Evolutionary conservation across 805 yeast genomes (phyloP).

Genomic region (Kuraishia ogatae): DNA sequence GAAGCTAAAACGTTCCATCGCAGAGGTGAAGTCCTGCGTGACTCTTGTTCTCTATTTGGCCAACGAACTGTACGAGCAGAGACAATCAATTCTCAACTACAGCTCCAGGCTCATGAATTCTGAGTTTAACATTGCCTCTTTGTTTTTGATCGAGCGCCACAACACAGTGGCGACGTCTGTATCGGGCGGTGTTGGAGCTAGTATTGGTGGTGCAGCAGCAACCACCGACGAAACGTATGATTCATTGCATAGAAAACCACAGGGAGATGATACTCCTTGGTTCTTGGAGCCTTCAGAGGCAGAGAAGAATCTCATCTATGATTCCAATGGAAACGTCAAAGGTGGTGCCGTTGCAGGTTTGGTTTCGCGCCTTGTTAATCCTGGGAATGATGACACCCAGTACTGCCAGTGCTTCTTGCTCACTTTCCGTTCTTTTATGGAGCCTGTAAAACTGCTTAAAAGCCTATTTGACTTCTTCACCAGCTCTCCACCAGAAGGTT

Average conservation of each 20-base stretch:
- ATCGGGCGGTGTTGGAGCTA: constrained; percentile 15
- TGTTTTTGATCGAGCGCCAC: constrained; percentile 38
- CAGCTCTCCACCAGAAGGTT: constrained; percentile 77
- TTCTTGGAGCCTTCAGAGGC: constrained; percentile 60
- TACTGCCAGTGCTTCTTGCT: constrained; percentile 63
- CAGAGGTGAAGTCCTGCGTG: constrained; percentile 25
- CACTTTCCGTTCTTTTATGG: constrained; percentile 70
- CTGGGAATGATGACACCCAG: constrained; percentile 48
- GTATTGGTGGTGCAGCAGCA: not conserved
- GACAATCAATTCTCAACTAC: constrained; percentile 61
- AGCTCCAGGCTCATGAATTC: constrained; percentile 74
- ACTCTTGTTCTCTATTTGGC: constrained; percentile 28
- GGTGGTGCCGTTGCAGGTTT: constrained; percentile 81
- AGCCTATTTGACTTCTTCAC: constrained; percentile 57
- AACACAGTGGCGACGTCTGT: constrained; percentile 17
- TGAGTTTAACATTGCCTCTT: constrained; percentile 49
- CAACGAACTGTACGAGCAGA: constrained; percentile 56
- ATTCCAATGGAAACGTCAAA: constrained; percentile 60
- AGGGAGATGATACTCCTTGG: constrained; percentile 51
- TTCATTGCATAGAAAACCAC: constrained; percentile 12
- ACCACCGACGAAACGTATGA: constrained; percentile 14
- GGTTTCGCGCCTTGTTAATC: constrained; percentile 74
- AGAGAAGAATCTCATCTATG: constrained; percentile 39
- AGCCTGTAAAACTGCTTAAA: constrained; percentile 53
- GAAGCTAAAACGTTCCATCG: constrained; percentile 28